Conservation (phyloP, 2,329 filamentous ascomycete genomes). For the Calonectria pauciramosa region DNA sequence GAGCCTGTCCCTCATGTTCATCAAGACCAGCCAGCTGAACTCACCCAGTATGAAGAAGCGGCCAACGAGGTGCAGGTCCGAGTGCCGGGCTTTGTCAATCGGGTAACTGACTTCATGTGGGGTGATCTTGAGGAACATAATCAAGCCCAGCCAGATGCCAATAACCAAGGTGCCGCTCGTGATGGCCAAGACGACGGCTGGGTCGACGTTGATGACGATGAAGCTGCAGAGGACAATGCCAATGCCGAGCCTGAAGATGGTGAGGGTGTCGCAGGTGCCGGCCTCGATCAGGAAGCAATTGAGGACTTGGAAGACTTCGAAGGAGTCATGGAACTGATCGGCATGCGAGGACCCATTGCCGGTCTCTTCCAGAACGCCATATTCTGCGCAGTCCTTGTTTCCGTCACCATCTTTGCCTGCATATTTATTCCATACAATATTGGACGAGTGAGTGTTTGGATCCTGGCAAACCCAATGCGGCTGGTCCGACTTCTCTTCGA, state of each 20-base stretch:
- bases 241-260: constrained; percentile 62
- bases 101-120: constrained; percentile 73
- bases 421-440: constrained; percentile 94
- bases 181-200: constrained; percentile 54
- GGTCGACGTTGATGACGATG: constrained; percentile 55
- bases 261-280: constrained; percentile 75
- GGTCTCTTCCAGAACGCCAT: constrained; percentile 95
- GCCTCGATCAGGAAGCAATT: constrained; percentile 80
- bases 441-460: constrained; percentile 85
- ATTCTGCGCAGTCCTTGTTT: constrained; percentile 92
- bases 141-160: constrained; percentile 52
- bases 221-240: constrained; percentile 41
- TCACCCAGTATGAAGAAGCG: constrained; percentile 26
- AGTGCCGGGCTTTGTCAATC: constrained; percentile 44
- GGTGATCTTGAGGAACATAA: constrained; percentile 62
- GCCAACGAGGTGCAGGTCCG: constrained; percentile 31
- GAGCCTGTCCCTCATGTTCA: constrained; percentile 15
- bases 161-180: constrained; percentile 61
- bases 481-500: constrained; percentile 81
- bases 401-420: constrained; percentile 85
- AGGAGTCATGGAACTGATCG: constrained; percentile 94
- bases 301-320: constrained; percentile 95
- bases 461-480: constrained; percentile 83
- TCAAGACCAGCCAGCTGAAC: constrained; percentile 23
- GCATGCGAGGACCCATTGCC: constrained; percentile 92